A percentile compares a stretch with the other conserved stretches of the same genome.
These are phyloP conservation scores for Kokia cookei DNA, from an alignment of 441 rosid genomes.

Conservation along the genomic window DNA sequence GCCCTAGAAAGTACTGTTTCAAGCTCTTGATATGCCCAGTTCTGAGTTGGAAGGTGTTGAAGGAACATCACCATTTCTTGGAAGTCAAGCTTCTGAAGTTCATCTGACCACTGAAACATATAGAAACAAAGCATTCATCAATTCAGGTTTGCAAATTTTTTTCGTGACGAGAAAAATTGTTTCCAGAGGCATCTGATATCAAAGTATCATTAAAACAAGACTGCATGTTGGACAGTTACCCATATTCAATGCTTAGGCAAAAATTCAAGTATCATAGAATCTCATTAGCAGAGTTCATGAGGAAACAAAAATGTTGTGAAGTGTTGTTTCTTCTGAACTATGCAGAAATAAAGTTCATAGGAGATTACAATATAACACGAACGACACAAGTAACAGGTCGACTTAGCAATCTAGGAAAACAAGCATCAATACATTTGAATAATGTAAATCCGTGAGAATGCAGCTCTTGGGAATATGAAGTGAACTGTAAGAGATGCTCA, in stretches of 20 bases:
- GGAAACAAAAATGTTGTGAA: not conserved
- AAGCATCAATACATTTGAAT: not conserved
- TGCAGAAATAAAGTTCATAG: not conserved
- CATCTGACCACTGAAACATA: slow-evolving; percentile 39
- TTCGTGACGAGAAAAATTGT: not conserved
- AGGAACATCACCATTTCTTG: slow-evolving; percentile 98
- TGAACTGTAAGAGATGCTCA: not conserved
- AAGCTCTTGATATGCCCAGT: slow-evolving; percentile 82
- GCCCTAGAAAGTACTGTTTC: slow-evolving; percentile 95
- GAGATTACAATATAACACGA: not conserved
- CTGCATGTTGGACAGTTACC: not conserved
- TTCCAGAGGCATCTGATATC: not conserved
- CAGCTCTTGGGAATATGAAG: not conserved
- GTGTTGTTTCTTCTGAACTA: not conserved
- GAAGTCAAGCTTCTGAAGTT: slow-evolving; percentile 86
- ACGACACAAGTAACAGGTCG: not conserved
- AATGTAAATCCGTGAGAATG: not conserved
- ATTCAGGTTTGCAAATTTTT: not conserved
- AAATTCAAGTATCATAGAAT: not conserved
- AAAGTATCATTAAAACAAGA: not conserved
- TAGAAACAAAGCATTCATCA: not conserved
- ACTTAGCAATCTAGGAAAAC: not conserved
- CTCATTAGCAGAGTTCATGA: not conserved
- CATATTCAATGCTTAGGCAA: not conserved
- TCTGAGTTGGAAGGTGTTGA: slow-evolving; percentile 89